phyloP scores from a whole-genome alignment of 768 basidiomycete genomes.

The Termitomyces sp. region DNA sequence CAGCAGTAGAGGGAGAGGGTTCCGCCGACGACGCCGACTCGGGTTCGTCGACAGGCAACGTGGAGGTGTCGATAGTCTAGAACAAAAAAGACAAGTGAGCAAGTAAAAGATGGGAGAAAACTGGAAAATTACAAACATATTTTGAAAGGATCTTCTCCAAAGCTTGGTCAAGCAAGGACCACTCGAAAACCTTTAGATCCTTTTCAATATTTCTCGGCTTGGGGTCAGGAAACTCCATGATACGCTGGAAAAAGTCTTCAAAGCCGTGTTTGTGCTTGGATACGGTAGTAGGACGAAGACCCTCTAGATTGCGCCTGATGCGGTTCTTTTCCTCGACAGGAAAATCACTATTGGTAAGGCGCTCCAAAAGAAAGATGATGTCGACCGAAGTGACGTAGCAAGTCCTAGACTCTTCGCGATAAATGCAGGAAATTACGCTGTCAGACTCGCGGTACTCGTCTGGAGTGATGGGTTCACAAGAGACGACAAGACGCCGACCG shows the following conservation, averaged over 20 bases:
- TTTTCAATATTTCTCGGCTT: constrained; percentile 97
- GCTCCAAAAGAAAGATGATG: constrained; percentile 88
- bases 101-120: not conserved
- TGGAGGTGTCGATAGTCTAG: constrained; percentile 46
- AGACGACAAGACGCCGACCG: constrained; percentile 69
- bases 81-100: not conserved
- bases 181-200: constrained; percentile 86
- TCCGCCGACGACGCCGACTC: constrained; percentile 25
- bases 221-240: constrained; percentile 94
- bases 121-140: constrained; percentile 52
- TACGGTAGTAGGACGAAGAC: constrained; percentile 84
- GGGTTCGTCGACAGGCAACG: constrained; percentile 23
- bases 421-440: constrained; percentile 93
- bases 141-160: constrained; percentile 78
- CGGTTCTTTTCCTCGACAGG: constrained; percentile 96
- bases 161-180: constrained; percentile 65
- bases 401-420: constrained; percentile 66
- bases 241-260: constrained; percentile 87
- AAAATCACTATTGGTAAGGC: constrained; percentile 69
- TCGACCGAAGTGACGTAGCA: constrained; percentile 95
- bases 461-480: constrained; percentile 71
- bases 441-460: constrained; percentile 69
- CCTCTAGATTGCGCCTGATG: constrained; percentile 91
- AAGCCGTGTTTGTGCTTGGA: constrained; percentile 79
- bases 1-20: constrained; percentile 20